Evolutionary conservation across 805 yeast genomes (phyloP), one percentile per base, ranked within the genome.

Genomic region (Kockiozyma suomiensis): DNA sequence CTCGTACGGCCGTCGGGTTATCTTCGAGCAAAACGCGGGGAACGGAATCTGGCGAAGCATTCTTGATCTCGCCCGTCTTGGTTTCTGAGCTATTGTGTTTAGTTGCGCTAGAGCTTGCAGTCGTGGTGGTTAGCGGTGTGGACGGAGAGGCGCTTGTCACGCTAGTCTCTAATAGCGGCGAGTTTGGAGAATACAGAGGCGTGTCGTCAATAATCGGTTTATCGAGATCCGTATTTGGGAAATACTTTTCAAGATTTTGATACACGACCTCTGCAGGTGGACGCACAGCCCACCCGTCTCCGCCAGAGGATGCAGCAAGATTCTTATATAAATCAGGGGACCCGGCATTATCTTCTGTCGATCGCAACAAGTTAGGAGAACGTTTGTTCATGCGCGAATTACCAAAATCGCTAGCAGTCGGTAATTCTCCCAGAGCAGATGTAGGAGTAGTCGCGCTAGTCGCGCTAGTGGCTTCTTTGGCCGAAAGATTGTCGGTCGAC

Each of bases 221-320:
- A 71, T 94, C 99, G 61, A 94, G 79, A 73, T 93, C 93, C 0
- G 97, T 85, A 68, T 88, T 82, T 0, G 99, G 99, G 78, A 94
- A 94, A 72, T 88, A 94, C 69, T 83, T 83, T 67, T 94, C 99
- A 63, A 94, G 81, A 68, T 94, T 92, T 57, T 90, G 90, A 71
- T 92, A 94, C 32, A 94, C 87, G 43, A 89, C 96, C 70, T 93
- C 98, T 0, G 96, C 87, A 0, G 98, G 91, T 1, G 99, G 99
- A 71, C 99, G 84, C 15, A 94, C 86, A 6, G 87, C 85, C 90
- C 86, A 83, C 56, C 51, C 63, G 41, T 52, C 52, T 8, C 51
- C 47, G 10, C 32, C n/a, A 19, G 37, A 17, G 41, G 33, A 19
- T 6, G 35, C 17, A 2, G 46, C 25, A 13, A 47, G 25, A 25